Base-by-base conservation (phyloP, 2,329 filamentous ascomycete genomes). In the Aspergillus persii region DNA sequence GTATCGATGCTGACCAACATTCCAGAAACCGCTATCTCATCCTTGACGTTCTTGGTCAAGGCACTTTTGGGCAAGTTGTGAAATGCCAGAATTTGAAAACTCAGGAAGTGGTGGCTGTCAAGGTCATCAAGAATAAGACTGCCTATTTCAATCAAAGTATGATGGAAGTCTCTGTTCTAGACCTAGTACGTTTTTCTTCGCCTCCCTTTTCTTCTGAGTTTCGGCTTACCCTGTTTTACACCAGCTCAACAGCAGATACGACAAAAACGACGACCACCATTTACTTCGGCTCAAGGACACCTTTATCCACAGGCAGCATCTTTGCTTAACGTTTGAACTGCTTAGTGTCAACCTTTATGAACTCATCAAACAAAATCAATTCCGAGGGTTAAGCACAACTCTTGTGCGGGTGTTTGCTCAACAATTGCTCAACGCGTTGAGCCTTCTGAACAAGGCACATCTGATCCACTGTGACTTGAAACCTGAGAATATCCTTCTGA, bases 81-180 rank as follows among this genome's bases (percentile, higher is more conserved):
- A 99, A 99, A 77, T 99, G 95, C 74, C 95, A 99, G 76, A 99
- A 99, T 70, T 79, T 99, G 69, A 97, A 96, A 79, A 98, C 95
- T 0, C 93, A 97, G 75, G 95, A 99, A 77, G 95, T 99, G 44
- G 95, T 99, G 49, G 95, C 95, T 3, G 95, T 99, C 67, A 99
- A 99, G 79, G 95, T 99, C 56, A 95, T 99, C 80, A 99, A 99
- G 80, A 99, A 99, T 77, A 89, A 94, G 70, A 99, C 95, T 1
- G 95, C 95, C 41, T 99, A 99, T 76, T 99, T 99, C 81, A 99
- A 99, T 74, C 95, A 99, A 77, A 98, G 95, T 76, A 99, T 99
- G 95, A 99, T 99, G 95, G 95, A 99, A 74, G 95, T 99, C 33
- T 99, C 95, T 1, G 95, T 99, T 27, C 83, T 99, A 59, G 95